These are phyloP conservation scores for Blumeria graminis DNA, from an alignment of 2,329 filamentous ascomycete species.

Conservation along the genomic window DNA sequence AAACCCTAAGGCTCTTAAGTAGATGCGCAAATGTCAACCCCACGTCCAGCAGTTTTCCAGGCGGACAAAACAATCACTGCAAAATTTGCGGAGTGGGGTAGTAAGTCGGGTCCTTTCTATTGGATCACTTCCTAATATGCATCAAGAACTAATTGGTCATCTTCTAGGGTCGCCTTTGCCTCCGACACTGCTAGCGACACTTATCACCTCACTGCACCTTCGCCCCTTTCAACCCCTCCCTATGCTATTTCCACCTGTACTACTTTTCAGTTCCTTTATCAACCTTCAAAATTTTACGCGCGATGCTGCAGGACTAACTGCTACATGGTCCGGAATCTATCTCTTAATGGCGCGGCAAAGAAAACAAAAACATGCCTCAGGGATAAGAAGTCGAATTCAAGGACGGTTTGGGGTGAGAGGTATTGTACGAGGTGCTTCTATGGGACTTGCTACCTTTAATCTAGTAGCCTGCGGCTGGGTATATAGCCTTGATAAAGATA, in stretches of 20 bases:
- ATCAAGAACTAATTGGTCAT: neutral
- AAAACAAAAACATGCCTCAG: conserved; percentile 12
- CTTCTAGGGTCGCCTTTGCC: conserved; percentile 35
- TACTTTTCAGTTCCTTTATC: conserved; percentile 41
- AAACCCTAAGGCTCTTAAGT: too few relatives aligned
- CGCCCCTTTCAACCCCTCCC: conserved; percentile 41
- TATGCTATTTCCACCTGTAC: conserved; percentile 40
- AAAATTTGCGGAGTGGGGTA: too few relatives aligned
- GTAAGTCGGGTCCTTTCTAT: too few relatives aligned
- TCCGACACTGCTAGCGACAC: conserved; percentile 37
- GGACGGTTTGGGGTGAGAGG: conserved; percentile 26
- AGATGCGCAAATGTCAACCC: too few relatives aligned
- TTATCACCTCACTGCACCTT: conserved; percentile 40
- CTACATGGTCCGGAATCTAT: conserved; percentile 41
- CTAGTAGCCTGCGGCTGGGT: conserved; percentile 25
- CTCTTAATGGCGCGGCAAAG: conserved; percentile 35
- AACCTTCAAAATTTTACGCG: conserved; percentile 37
- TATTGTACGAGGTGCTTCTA: conserved; percentile 24
- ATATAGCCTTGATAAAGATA: conserved; percentile 17
- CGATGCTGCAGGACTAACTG: conserved; percentile 37
- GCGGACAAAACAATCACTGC: too few relatives aligned
- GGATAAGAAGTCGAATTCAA: conserved; percentile 16
- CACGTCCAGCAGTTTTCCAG: too few relatives aligned
- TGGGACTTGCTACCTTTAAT: conserved; percentile 26
- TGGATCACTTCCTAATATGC: too few relatives aligned